Evolutionary conservation across 495 filamentous ascomycete species (phyloP), one percentile per base, ranked within the genome.

Genomic region (Daldinia concentrica): DNA sequence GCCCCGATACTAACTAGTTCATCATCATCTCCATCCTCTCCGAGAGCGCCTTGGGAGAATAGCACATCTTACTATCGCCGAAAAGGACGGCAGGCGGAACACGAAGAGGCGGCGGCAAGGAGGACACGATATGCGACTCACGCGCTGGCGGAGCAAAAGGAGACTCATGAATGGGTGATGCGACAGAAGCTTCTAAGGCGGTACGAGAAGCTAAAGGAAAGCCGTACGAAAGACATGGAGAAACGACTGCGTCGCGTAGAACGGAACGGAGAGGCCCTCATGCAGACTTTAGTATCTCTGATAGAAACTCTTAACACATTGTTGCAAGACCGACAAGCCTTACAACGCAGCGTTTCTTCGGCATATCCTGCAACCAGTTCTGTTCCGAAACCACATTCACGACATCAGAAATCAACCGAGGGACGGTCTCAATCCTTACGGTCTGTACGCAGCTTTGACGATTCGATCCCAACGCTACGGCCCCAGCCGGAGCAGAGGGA

Each of bases 151-250:
- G 52, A 66, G 27, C 66, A 69, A 29, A 48, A 54, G 8, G 41
- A 69, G 62, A 6, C 64, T 58, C 43, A 66, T 52, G 58, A 77
- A 27, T 15, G 72, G 54, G 26, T 74, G 67, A 30, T 64, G 50
- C 72, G 43, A 3, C 64, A 68, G 51, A 61, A 77, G 43, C 72
- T 82, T 12, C 30, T 77, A 17, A 58, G 56, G 4, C 78, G 74
- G 17, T 80, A 82, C 61, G 74, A 82, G 56, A 68, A 48, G 19
- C 69, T 79, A 11, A 74, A 72, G n/a, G 67, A 77, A 50, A 64
- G 70, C 6, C 79, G 76, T 9, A 54, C 77, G 4, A 72, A 68
- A 1, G 82, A 83, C 22, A 66, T 83, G 32, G 78, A 79, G 57
- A 48, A 58, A 12, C 74, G 78, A 2, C 57, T 84, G 24, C 75